Evolutionary conservation across 768 basidiomycete genomes (phyloP), one percentile per base, ranked within the genome.

Genomic region (Collybia sordida): DNA sequence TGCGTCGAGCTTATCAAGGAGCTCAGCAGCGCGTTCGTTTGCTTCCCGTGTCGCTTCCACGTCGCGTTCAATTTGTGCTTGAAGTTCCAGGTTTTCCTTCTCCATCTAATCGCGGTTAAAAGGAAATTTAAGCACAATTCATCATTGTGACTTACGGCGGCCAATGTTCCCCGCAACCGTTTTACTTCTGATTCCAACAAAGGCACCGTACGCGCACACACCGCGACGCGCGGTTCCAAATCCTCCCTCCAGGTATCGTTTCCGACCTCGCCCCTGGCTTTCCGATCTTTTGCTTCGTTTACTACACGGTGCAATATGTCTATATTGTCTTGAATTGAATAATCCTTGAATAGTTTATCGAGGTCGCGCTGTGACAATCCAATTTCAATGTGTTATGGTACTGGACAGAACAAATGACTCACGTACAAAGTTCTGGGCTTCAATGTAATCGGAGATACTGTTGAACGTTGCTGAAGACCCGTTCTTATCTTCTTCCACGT

Each of bases 291-390:
- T 54, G 88, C 89, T 25, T 88, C 88, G 9, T 73, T 80, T 1
- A 91, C 81, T 12, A 88, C 78, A 9, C 74, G 73, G 52, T 91
- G 88, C 11, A 92, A 72, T 3, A 73, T 74, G 62, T 92, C 88
- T 25, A 91, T 78, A 55, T 81, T 85, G 39, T 85, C 82, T 55
- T 81, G 80, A 1, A 87, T 82, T 44, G 80, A 73, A 58, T 86
- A 85, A 47, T 85, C 78, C 23, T 73, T 79, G 63, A 90, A 85
- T n/a, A 91, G 54, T 31, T 82, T 78, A 45, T 90, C 85, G 35
- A 86, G 75, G 52, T 84, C 80, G 31, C 79, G 77, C 87, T 90
- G 45, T 5, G 40, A 46, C 34, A 27, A 34, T 42, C 17, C 52
- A 41, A 42, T 35, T 45, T 40, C 9, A 28, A 17, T 25, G 15